Evolutionary conservation across 1,284 basidiomycete genomes (phyloP).

Genomic region (Apiotrichum mycotoxinovorans): DNA sequence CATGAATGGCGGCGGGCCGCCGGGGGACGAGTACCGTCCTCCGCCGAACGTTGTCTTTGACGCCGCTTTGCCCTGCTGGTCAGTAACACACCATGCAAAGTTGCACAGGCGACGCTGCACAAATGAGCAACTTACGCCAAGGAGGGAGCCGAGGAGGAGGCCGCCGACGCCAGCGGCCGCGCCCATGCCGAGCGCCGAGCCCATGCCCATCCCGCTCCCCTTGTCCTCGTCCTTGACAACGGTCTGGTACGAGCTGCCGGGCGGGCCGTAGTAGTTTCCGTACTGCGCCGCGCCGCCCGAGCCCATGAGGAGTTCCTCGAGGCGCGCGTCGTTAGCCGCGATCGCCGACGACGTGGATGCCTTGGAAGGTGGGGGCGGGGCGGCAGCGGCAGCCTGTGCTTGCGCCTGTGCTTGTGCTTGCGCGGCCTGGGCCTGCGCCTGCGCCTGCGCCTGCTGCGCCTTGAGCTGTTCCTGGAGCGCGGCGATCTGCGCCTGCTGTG

Average conservation of each 20-base stretch:
- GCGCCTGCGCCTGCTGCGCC: not conserved
- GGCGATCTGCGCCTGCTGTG: not conserved
- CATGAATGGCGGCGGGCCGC: not conserved
- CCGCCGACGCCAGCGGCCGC: slow-evolving; percentile 1
- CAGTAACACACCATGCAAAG: not conserved
- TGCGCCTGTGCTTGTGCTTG: not conserved
- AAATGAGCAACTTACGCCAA: not conserved
- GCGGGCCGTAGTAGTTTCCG: slow-evolving; percentile 1
- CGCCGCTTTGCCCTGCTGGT: slow-evolving; percentile 1
- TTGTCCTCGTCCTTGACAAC: not conserved
- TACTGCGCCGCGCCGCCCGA: not conserved
- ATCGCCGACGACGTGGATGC: not conserved
- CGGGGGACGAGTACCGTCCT: slow-evolving; percentile 1
- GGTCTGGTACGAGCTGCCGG: not conserved
- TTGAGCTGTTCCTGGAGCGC: not conserved
- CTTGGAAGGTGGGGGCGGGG: not conserved
- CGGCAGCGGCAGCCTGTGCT: not conserved
- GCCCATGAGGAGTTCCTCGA: slow-evolving; percentile 4
- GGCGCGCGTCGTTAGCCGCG: slow-evolving; percentile 1
- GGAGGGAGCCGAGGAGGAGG: not conserved
- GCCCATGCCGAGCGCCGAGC: not conserved
- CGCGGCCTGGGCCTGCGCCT: not conserved
- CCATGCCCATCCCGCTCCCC: not conserved
- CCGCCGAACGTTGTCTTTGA: not conserved
- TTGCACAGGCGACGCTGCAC: not conserved